A percentile compares a stretch with the other conserved stretches of the same genome.
These are phyloP conservation scores for Trifolium fragiferum DNA, from an alignment of 306 rosid genomes.

Conservation along the genomic window DNA sequence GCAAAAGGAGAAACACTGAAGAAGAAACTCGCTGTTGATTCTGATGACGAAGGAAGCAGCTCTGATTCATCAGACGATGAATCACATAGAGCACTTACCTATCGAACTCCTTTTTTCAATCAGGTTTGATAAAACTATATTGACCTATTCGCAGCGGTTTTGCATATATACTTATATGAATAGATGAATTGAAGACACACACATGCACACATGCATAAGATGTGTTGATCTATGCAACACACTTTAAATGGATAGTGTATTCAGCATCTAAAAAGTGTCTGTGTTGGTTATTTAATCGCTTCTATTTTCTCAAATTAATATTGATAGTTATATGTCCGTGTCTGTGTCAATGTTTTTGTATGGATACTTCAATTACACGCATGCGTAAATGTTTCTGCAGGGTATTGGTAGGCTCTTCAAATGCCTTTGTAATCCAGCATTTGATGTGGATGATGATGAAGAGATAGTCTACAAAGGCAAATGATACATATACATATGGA, in stretches of 20 bases:
- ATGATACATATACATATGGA: conserved; percentile 40
- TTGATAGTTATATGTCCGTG: too few relatives aligned
- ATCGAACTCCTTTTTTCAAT: conserved; percentile 80
- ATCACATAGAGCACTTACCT: conserved; percentile 64
- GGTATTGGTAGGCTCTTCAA: conserved; percentile 91
- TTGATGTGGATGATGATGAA: conserved; percentile 93
- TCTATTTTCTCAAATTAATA: background rate
- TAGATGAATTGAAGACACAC: too few relatives aligned
- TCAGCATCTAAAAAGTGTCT: too few relatives aligned
- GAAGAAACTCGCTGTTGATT: conserved; percentile 60
- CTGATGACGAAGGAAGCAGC: conserved; percentile 72
- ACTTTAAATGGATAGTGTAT: too few relatives aligned
- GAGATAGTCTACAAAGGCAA: conserved; percentile 84
- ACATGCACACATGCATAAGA: background rate
- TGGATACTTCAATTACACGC: background rate
- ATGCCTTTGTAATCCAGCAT: conserved; percentile 98
- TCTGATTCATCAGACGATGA: conserved; percentile 83
- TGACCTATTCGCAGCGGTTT: background rate
- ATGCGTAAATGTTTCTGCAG: conserved; percentile 50
- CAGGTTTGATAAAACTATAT: conserved; percentile 58
- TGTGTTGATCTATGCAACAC: too few relatives aligned
- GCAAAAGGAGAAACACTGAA: conserved; percentile 65
- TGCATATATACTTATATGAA: background rate
- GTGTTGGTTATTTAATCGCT: background rate
- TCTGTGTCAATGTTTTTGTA: background rate